Evolutionary conservation across 2,329 filamentous ascomycete genomes (phyloP), one percentile per base, ranked within the genome.

Genomic region (Leptographium flavum): DNA sequence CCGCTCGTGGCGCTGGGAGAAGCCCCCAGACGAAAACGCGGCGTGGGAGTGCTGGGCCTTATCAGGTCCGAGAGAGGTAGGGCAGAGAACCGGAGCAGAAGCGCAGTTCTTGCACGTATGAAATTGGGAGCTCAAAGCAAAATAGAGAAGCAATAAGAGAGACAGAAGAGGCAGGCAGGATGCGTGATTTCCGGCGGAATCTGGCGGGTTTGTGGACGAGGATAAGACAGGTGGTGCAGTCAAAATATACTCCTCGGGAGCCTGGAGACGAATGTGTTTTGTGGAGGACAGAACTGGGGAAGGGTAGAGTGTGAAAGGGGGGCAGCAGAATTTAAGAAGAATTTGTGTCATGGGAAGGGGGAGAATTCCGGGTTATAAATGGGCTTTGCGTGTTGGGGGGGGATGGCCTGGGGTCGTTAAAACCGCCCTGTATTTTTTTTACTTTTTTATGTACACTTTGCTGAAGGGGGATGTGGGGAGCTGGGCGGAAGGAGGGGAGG

Each of bases 1-100:
- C 69, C 61, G 64, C 59, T 59, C 50, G 51, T 53, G 49, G 25
- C 25, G 38, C 44, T 41, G 47, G 48, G 45, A 38, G 23, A 32
- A n/a, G 7, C 13, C 28, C 45, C 47, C 45, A 49, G 43, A 47
- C 8, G 31, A 30, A n/a, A n/a, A n/a, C n/a, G n/a, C n/a, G n/a
- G n/a, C n/a, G n/a, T n/a, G n/a, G n/a, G n/a, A n/a, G n/a, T n/a
- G n/a, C n/a, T n/a, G n/a, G n/a, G n/a, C n/a, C n/a, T n/a, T n/a
- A n/a, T n/a, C n/a, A n/a, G n/a, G n/a, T n/a, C n/a, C n/a, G 14
- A 42, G 31, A 23, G 35, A 35, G 33, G 23, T 7, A 36, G 7
- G 15, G 10, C 27, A 27, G 25, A 27, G 22, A 40, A 27, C 28
- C 9, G n/a, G n/a, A n/a, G n/a, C n/a, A n/a, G n/a, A n/a, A n/a